phyloP scores from a whole-genome alignment of 176 grass and related monocot genomes.

The Panicum miliaceum region DNA sequence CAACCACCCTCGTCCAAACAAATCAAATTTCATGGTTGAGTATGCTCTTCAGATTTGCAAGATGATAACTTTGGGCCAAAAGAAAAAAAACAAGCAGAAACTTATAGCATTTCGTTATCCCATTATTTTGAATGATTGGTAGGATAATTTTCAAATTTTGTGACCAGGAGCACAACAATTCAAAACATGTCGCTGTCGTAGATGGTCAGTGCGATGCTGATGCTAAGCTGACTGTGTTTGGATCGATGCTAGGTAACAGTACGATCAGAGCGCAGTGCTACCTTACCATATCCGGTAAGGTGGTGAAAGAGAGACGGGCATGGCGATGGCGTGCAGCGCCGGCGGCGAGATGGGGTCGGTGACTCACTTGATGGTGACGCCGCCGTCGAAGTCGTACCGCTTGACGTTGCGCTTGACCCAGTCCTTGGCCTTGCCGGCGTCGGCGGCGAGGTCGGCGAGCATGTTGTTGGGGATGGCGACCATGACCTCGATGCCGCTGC shows the following conservation, averaged over 20 bases:
- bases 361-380: slow-evolving; percentile 66
- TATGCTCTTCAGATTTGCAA: neutral
- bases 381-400: slow-evolving; percentile 60
- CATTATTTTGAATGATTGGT: neutral
- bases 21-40: neutral
- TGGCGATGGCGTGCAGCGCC: neutral
- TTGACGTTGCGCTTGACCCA: slow-evolving; percentile 59
- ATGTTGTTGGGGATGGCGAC: slow-evolving; percentile 58
- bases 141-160: neutral
- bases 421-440: slow-evolving; percentile 39
- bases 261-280: neutral
- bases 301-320: too few species aligned
- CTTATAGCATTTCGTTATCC: neutral
- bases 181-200: neutral
- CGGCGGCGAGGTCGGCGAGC: slow-evolving; percentile 45
- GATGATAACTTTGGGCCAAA: too few species aligned
- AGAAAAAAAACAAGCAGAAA: neutral
- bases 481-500: slow-evolving; percentile 66
- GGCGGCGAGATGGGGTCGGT: neutral
- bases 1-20: slow-evolving; percentile 22
- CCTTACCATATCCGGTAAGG: neutral
- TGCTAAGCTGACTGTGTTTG: neutral
- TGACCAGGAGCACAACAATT: neutral
- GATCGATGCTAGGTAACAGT: neutral
- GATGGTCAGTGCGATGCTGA: neutral